Evolutionary conservation across 2,329 filamentous ascomycete genomes (phyloP), one percentile per base, ranked within the genome.

Genomic region (Penicillium sp.): DNA sequence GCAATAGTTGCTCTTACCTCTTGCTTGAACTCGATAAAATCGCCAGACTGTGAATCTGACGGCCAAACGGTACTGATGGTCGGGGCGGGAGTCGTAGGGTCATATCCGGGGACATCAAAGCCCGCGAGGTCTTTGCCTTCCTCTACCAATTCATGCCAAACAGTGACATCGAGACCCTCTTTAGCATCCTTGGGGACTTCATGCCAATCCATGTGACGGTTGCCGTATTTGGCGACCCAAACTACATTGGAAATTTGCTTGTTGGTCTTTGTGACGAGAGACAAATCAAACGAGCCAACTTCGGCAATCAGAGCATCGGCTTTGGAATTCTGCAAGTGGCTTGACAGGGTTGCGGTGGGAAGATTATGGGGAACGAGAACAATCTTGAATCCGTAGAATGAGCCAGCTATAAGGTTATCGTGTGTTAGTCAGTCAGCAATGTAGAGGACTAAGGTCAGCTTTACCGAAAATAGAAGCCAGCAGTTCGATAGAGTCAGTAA

Each of bases 131-230:
- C 78, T 19, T 87, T 85, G 65, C 84, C 83, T 63, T 95, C 90
- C 65, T 89, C 86, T 28, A 97, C 80, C 56, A 98, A 85, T 61
- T 97, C 91, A 71, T 96, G 91, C 93, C 94, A 99, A 14, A 94
- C 95, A n/a, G 88, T 86, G 16, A 97, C 90, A 58, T 90, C 90
- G 62, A 96, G 83, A 63, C 84, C 87, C 59, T 89, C 86, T 16
- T 89, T 89, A 59, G 89, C 88, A 55, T 90, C 89, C 71, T 89
- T 85, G 11, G 93, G 93, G 2, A 93, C 86, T 73, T 94, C 91
- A 69, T 92, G 93, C 93, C 94, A 99, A 77, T 97, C 93, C 84
- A 99, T 90, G 74, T 98, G 94, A 68, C 87, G 87, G 80, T 89
- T 97, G 45, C 92, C 92, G 71, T 92, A 86, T 70, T 97, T 94